Evolutionary conservation across 345 rosid genomes (phyloP), one percentile per base, ranked within the genome.

Genomic region (Rhodomyrtus tomentosa): DNA sequence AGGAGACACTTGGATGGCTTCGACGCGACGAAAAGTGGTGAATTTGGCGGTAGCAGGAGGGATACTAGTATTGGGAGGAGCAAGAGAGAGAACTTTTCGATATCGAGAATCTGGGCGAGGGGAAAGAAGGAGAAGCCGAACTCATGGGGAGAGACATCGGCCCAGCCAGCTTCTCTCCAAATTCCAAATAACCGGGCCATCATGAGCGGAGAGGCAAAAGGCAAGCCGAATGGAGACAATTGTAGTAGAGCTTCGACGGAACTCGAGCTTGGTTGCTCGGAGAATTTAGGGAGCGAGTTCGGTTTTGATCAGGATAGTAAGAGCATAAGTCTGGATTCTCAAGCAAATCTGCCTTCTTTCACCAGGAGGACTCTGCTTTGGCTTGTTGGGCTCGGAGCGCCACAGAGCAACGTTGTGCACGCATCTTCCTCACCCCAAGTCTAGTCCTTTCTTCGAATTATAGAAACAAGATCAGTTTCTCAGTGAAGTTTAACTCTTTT

Each of bases 391-490:
- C 92, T 98, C 58, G 90, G 91, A 55, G 99, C 96, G 79, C 93
- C 92, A 85, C 99, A 93, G 89, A 98, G 92, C 96, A 96, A 94
- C 94, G 96, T 95, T 92, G 97, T 91, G 87, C 95, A 98, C 88
- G 91, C 98, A 84, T 89, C 95, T 81, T 93, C 90, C 76, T 59
- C 94, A 72, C 58, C 72, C 59, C 89, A 93, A 32, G 83, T 83
- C 84, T 93, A 83, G 86, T 88, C 85, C 92, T 91, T 81, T 32
- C 83, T 81, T 29, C 3, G n/a, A 81, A 52, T 25, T 38, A 18
- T 40, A 42, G 52, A 5, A 22, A 29, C 59, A 14, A 29, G 56
- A 32, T 52, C 22, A 80, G 25, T 38, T 82, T 59, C 55, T 22
- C 7, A 24, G 16, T 18, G 59, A 55, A 68, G 58, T 20, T 68